A percentile compares a stretch with the other conserved stretches of the same genome.
phyloP scores from a whole-genome alignment of 1,284 basidiomycete genomes.

The Boletus smithii region DNA sequence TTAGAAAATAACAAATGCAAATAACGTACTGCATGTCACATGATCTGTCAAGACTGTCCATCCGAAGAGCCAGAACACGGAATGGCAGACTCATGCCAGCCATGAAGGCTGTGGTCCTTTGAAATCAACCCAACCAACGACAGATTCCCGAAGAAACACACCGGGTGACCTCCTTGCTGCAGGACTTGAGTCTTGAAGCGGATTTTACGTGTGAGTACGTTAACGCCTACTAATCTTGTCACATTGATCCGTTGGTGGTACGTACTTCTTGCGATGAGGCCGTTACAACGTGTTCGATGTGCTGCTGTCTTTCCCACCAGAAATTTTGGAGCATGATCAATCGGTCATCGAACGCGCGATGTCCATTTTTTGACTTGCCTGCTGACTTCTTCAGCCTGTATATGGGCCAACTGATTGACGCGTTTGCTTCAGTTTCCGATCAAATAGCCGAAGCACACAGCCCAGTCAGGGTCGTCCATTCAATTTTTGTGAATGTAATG shows the following conservation, averaged over 20 bases:
- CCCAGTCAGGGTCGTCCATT: conserved; percentile 3
- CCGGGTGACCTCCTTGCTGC: no score
- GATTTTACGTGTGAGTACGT: conserved; percentile 15
- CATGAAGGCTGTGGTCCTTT: no score
- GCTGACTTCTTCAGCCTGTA: background rate
- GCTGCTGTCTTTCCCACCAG: background rate
- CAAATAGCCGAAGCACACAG: background rate
- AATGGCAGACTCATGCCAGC: no score
- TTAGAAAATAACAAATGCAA: no score
- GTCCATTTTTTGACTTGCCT: conserved; percentile 7
- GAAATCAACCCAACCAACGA: no score
- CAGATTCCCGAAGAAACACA: no score
- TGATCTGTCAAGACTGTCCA: no score
- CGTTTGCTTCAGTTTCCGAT: conserved; percentile 2
- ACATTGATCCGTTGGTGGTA: background rate
- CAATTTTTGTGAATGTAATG: background rate
- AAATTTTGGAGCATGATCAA: background rate
- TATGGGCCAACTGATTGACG: conserved; percentile 5
- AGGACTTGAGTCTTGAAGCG: no score
- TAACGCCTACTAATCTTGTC: background rate
- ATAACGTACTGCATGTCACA: no score
- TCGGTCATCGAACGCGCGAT: background rate
- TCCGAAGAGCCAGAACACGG: no score
- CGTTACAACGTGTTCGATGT: background rate
- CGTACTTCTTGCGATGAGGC: background rate